A percentile compares a stretch with the other conserved stretches of the same genome.
Conservation (phyloP, 768 basidiomycete genomes). For the Boletus reticuloceps region DNA sequence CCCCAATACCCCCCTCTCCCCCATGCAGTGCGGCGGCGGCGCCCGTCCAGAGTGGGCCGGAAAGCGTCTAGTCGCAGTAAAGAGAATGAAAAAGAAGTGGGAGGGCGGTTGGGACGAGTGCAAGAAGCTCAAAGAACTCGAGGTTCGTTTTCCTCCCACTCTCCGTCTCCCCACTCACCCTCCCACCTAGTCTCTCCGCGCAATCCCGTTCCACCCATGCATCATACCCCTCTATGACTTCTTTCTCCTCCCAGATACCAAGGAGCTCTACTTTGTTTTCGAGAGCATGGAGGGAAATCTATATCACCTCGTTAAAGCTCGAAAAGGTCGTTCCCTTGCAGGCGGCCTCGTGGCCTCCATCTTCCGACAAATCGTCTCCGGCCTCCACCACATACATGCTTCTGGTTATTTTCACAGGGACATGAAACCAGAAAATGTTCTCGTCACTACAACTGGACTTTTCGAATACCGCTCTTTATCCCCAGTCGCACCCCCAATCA, state of each 20-base stretch:
- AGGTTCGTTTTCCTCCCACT: conserved; percentile 52
- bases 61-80: conserved; percentile 93
- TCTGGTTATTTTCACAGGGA: conserved; percentile 98
- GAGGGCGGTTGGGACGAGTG: conserved; percentile 99
- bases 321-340: conserved; percentile 93
- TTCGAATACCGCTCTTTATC: conserved; percentile 85
- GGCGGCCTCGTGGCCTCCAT: conserved; percentile 94
- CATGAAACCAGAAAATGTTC: conserved; percentile 99
- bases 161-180: conserved; percentile 13
- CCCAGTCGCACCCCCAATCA: conserved; percentile 60
- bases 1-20: conserved; percentile 84
- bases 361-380: conserved; percentile 87
- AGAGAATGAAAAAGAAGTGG: conserved; percentile 98
- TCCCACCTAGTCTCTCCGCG: conserved; percentile 75
- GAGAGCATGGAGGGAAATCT: conserved; percentile 99
- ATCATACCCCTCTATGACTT: conserved; percentile 99
- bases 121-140: conserved; percentile 90
- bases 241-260: conserved; percentile 92
- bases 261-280: conserved; percentile 99
- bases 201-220: conserved; percentile 92
- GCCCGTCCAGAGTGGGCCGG: conserved; percentile 92
- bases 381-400: conserved; percentile 89
- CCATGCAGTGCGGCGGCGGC: conserved; percentile 94
- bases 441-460: conserved; percentile 96
- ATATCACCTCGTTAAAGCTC: conserved; percentile 97